Conservation (phyloP, 73 alveolate genomes). For the Halteria grandinella region DNA sequence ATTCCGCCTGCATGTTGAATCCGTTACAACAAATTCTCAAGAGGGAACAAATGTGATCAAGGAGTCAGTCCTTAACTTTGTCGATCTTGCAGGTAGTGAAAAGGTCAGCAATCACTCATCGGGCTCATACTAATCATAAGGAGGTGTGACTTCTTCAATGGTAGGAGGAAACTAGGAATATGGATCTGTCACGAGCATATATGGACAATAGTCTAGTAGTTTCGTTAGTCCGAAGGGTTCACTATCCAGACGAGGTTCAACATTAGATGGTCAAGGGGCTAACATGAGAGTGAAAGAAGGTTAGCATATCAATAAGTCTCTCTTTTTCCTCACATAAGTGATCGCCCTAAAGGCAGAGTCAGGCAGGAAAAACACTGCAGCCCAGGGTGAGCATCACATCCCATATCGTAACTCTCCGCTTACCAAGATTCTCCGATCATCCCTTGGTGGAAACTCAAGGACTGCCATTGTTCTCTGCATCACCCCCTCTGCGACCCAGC, state of each 20-base stretch:
- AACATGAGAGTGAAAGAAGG: conserved; percentile 83
- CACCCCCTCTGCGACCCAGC: conserved; percentile 84
- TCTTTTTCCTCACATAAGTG: conserved; percentile 86
- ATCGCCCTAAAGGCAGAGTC: conserved; percentile 80
- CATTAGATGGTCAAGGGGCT: too few relatives aligned
- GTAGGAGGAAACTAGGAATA: too few relatives aligned
- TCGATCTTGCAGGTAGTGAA: conserved; percentile 99
- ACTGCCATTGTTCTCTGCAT: conserved; percentile 96
- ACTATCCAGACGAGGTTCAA: too few relatives aligned
- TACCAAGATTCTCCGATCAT: conserved; percentile 94
- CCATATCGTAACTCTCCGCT: conserved; percentile 95
- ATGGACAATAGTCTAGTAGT: too few relatives aligned
- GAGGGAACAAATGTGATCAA: conserved; percentile 65
- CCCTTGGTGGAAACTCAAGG: conserved; percentile 97
- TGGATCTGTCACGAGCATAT: too few relatives aligned
- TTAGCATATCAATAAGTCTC: conserved; percentile 79
- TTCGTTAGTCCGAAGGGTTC: too few relatives aligned
- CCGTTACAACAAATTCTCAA: not conserved
- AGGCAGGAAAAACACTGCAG: conserved; percentile 72
- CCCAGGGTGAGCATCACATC: conserved; percentile 85
- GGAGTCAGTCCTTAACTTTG: conserved; percentile 81
- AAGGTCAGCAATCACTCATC: conserved; percentile 82
- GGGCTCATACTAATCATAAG: too few relatives aligned
- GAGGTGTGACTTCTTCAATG: too few relatives aligned
- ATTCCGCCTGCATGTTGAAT: conserved; percentile 68